Evolutionary conservation across 768 basidiomycete species (phyloP).

Genomic region (Cystofilobasidium capitatum): DNA sequence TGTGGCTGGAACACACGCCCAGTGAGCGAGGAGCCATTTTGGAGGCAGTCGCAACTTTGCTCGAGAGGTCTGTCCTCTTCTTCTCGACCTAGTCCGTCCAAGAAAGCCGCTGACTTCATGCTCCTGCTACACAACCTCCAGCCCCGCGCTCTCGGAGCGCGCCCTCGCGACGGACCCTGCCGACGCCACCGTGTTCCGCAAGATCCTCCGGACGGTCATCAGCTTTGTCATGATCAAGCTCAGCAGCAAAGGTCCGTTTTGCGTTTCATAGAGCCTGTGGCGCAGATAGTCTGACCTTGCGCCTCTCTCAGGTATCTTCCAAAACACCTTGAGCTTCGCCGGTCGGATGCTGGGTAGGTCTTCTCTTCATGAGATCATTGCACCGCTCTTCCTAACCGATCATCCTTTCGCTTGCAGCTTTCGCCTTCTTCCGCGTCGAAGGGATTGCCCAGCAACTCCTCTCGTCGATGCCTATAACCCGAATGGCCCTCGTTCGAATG

Average conservation of each 20-base stretch:
- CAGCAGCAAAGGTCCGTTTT: constrained; percentile 37
- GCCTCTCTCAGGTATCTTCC: constrained; percentile 38
- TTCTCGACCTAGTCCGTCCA: background rate
- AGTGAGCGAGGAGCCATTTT: constrained; percentile 43
- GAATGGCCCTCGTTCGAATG: constrained; percentile 37
- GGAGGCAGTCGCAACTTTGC: constrained; percentile 40
- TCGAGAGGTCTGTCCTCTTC: constrained; percentile 38
- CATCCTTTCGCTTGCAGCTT: constrained; percentile 32
- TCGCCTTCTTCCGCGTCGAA: constrained; percentile 44
- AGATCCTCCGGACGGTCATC: constrained; percentile 38
- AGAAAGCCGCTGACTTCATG: background rate
- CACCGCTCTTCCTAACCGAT: background rate
- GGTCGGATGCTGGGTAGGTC: constrained; percentile 40
- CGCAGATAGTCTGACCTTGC: background rate
- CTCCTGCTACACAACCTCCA: constrained; percentile 23
- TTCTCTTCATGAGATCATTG: background rate
- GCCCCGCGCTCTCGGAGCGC: constrained; percentile 37
- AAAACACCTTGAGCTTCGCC: constrained; percentile 44
- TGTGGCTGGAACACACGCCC: constrained; percentile 40
- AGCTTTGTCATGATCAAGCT: constrained; percentile 43
- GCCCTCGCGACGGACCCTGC: constrained; percentile 32
- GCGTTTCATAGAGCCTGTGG: background rate
- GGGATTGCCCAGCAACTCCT: constrained; percentile 44
- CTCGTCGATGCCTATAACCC: constrained; percentile 40
- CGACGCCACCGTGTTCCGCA: constrained; percentile 35